Conservation (phyloP, 1,139 yeast species). For the Lodderomyces jiufengensis region DNA sequence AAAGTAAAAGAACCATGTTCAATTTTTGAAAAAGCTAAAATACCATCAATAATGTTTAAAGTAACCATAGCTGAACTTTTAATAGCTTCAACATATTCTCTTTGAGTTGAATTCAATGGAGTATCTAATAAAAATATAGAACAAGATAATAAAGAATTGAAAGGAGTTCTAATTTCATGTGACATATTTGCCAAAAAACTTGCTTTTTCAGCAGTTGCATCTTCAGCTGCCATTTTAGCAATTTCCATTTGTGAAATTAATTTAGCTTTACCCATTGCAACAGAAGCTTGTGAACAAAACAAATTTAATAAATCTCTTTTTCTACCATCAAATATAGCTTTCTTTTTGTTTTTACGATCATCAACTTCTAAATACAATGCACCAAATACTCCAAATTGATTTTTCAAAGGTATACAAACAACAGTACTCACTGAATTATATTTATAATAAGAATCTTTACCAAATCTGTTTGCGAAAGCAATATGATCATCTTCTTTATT, state of each 20-base stretch:
- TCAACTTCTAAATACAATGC: slow-evolving; percentile 43
- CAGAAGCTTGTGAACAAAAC: slow-evolving; percentile 53
- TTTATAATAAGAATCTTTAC: slow-evolving; percentile 41
- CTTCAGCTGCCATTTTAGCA: slow-evolving; percentile 56
- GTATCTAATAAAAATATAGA: slow-evolving; percentile 54
- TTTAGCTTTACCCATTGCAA: slow-evolving; percentile 47
- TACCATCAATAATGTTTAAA: slow-evolving; percentile 54
- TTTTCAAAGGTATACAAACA: slow-evolving; percentile 48
- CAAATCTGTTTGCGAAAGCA: slow-evolving; percentile 32
- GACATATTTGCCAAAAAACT: slow-evolving; percentile 60
- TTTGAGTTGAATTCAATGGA: slow-evolving; percentile 41
- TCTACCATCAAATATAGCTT: slow-evolving; percentile 13
- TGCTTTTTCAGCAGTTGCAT: slow-evolving; percentile 58
- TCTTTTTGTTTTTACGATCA: slow-evolving; percentile 3
- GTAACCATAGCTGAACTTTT: slow-evolving; percentile 52
- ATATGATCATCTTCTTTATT: slow-evolving; percentile 37
- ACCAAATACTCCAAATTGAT: slow-evolving; percentile 42
- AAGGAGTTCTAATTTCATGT: slow-evolving; percentile 58
- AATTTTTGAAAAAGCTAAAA: slow-evolving; percentile 52
- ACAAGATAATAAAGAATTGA: slow-evolving; percentile 54
- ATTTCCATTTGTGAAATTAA: slow-evolving; percentile 48
- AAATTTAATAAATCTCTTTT: slow-evolving; percentile 43
- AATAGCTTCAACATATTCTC: slow-evolving; percentile 54
- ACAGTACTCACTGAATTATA: slow-evolving; percentile 33
- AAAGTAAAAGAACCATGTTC: slow-evolving; percentile 53